These are phyloP conservation scores for Aspergillus sclerotialis DNA, from an alignment of 2,329 filamentous ascomycete species.

Conservation along the genomic window DNA sequence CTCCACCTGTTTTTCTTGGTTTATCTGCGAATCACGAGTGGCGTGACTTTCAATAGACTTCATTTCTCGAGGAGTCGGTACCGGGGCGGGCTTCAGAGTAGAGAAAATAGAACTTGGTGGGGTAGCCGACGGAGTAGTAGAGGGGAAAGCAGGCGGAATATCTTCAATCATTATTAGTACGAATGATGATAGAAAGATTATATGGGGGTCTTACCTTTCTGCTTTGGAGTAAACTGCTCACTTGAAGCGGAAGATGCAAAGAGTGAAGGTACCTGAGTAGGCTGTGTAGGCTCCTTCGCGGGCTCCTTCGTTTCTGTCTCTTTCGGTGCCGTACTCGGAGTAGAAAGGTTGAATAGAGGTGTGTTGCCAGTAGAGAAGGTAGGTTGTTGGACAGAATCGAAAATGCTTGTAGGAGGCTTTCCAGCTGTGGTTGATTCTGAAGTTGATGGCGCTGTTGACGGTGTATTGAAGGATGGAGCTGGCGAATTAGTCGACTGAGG, in stretches of 20 bases:
- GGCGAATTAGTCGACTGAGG: conserved; percentile 1
- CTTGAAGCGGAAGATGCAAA: conserved; percentile 2
- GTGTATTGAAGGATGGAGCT: conserved; percentile 1
- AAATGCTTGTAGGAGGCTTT: conserved; percentile 10
- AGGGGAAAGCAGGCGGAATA: neutral
- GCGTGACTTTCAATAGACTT: neutral
- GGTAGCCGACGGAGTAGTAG: neutral
- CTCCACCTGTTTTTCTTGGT: neutral
- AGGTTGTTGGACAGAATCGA: conserved; percentile 6
- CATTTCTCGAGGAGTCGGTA: neutral
- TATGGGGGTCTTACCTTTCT: neutral
- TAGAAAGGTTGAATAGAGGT: conserved; percentile 7
- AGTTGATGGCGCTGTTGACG: conserved; percentile 5
- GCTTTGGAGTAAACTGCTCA: conserved; percentile 3
- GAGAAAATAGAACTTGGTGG: conserved; percentile 1
- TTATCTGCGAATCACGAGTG: neutral
- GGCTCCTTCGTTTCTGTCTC: neutral
- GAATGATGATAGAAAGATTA: neutral
- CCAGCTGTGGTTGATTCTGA: too few relatives aligned
- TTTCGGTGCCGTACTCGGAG: conserved; percentile 1
- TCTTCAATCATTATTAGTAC: neutral
- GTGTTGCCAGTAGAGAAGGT: neutral
- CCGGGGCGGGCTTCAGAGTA: neutral
- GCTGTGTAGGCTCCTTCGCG: neutral
- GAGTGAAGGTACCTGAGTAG: neutral